Evolutionary conservation across 2,329 filamentous ascomycete species (phyloP).

Genomic region (Trichoderma brevicompactum): DNA sequence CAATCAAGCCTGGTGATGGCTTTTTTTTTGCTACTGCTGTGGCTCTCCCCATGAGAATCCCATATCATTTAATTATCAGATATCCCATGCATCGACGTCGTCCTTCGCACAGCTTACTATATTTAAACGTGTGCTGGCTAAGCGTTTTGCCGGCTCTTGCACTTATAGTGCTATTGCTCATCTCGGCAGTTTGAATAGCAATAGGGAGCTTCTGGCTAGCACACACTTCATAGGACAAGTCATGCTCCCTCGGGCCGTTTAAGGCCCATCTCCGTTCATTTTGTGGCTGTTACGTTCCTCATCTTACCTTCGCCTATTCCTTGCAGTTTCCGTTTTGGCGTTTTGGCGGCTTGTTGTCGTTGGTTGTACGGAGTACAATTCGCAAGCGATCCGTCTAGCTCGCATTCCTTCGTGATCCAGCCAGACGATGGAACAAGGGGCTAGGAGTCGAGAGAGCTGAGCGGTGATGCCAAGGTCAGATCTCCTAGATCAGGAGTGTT

Average conservation of each 20-base stretch:
- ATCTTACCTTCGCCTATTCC: background rate
- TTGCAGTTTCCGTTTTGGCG: background rate
- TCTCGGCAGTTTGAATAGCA: background rate
- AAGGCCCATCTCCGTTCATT: background rate
- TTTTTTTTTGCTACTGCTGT: background rate
- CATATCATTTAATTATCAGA: slow-evolving; percentile 7
- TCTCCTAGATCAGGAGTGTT: background rate
- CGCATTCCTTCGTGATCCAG: background rate
- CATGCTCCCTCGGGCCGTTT: background rate
- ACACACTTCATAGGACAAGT: background rate
- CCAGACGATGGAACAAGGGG: background rate
- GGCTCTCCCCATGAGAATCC: background rate
- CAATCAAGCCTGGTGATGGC: slow-evolving; percentile 3
- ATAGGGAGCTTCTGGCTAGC: background rate
- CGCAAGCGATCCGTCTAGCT: background rate
- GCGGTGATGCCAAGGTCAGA: background rate
- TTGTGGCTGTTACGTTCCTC: background rate
- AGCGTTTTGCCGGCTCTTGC: background rate
- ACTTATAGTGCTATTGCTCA: background rate
- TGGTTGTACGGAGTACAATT: background rate
- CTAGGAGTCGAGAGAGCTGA: background rate
- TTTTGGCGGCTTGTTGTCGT: background rate
- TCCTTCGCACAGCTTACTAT: background rate
- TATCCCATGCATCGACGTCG: background rate
- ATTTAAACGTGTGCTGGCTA: background rate